Percentiles rank a stretch among this genome's conserved stretches.
Conservation (phyloP, 805 yeast species). For the Candida hungchunana region DNA sequence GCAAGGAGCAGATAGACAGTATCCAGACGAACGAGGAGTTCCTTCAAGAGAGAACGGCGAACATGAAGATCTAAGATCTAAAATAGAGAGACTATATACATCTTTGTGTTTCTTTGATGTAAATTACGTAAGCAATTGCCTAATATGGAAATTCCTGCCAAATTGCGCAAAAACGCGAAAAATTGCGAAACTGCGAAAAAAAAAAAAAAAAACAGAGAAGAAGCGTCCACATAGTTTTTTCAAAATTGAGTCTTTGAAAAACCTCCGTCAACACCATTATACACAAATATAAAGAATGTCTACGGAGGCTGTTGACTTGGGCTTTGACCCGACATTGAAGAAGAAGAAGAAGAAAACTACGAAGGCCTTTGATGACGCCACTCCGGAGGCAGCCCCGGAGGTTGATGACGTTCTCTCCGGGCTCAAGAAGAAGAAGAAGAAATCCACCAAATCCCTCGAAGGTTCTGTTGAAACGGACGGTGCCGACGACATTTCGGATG, state of each 20-base stretch:
- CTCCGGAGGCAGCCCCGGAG: constrained; percentile 39
- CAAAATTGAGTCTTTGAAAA: background rate
- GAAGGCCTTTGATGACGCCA: constrained; percentile 37
- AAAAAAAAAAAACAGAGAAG: background rate
- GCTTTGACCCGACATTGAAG: constrained; percentile 71
- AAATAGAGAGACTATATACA: background rate
- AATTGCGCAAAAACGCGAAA: constrained; percentile 1
- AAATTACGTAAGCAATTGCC: constrained; percentile 1
- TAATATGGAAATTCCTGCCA: background rate
- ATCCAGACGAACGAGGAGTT: constrained; percentile 32
- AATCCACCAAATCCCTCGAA: constrained; percentile 38
- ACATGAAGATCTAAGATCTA: constrained; percentile 7
- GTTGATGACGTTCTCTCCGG: constrained; percentile 71
- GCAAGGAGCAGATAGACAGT: constrained; percentile 41
- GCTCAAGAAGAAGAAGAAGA: constrained; percentile 82
- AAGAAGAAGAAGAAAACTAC: constrained; percentile 72
- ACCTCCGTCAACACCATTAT: background rate
- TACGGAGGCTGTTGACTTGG: constrained; percentile 30
- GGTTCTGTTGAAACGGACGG: constrained; percentile 35
- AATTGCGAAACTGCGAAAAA: background rate
- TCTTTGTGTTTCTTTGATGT: background rate
- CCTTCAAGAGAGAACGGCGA: constrained; percentile 28
- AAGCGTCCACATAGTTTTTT: background rate
- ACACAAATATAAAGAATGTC: constrained; percentile 7
- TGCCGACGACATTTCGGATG: constrained; percentile 48